A percentile compares a stretch with the other conserved stretches of the same genome.
Evolutionary conservation across 306 rosid species (phyloP).

Genomic region (Sindora glabra): DNA sequence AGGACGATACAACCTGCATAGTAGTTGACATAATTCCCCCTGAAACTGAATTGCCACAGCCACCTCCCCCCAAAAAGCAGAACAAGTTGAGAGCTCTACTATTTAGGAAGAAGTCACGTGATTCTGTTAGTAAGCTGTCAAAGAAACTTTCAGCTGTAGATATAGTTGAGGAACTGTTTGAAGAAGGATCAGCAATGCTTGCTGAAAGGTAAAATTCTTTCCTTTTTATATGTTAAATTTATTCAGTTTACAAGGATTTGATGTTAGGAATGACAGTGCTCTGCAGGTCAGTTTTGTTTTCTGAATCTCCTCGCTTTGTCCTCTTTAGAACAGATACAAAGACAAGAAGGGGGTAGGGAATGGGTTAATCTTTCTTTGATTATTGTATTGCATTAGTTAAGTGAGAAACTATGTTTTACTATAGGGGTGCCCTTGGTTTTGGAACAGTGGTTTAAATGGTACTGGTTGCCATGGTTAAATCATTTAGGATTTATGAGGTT

Average conservation of each 20-base stretch:
- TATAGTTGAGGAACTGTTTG: constrained; percentile 84
- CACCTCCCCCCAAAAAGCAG: constrained; percentile 61
- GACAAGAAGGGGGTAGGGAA: background rate
- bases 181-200: constrained; percentile 98
- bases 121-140: constrained; percentile 51
- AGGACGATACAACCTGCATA: constrained; percentile 92
- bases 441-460: background rate
- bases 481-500: background rate
- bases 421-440: background rate
- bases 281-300: background rate
- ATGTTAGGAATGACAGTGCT: background rate
- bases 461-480: background rate
- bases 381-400: background rate
- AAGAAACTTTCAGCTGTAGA: constrained; percentile 79
- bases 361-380: background rate
- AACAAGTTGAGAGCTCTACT: constrained; percentile 53
- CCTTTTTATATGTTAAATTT: background rate
- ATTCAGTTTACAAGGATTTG: background rate
- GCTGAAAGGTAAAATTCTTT: constrained; percentile 75
- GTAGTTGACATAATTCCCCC: constrained; percentile 89
- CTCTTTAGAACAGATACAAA: background rate
- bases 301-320: no score
- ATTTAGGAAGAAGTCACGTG: constrained; percentile 57
- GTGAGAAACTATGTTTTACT: background rate
- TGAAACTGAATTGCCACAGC: constrained; percentile 38